Evolutionary conservation across 129 eudicot species (phyloP), one percentile per base, ranked within the genome.

Genomic region (Heracleum sosnowskyi): DNA sequence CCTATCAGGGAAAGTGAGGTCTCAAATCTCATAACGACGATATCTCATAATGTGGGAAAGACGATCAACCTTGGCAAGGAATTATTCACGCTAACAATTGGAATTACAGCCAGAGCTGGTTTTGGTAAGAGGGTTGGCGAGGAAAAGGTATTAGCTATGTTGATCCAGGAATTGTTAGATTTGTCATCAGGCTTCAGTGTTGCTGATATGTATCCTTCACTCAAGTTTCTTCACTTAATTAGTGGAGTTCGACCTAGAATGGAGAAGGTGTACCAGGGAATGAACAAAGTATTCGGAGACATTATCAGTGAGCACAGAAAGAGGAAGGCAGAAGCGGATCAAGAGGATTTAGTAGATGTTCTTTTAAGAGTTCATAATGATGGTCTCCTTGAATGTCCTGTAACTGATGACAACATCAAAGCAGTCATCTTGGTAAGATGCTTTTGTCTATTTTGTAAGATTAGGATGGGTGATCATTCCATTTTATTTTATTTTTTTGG

Each of bases 171-270:
- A 66, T 70, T 62, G 8, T 26, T 75, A 28, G 36, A 73, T 13
- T n/a, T 83, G 69, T 68, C 83, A 16, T 80, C 81, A 33, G 83
- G 81, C 12, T 84, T 79, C 60, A 69, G 62, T 53, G 41, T 84
- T 79, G 83, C 81, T 8, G 87, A 84, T 47, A 42, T 84, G 68
- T 84, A 79, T 36, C 87, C 87, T 31, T 84, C 87, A 0, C 20
- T 20, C 35, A 79, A 76, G 40, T 34, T 84, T 49, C 75, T 80
- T 51, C 72, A 80, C 22, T 74, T 63, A 3, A 74, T 84, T 31
- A 76, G 76, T 39, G 47, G 80, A 64, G 69, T 12, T 11, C 40
- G 78, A 68, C 29, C 75, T 13, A 80, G 76, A 39, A 47, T 84
- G 29, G 41, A 49, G 80, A 69, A 64, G 36, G 73, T 83, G 78